Conservation (phyloP, 805 yeast species). For the Candida fluviatilis region DNA sequence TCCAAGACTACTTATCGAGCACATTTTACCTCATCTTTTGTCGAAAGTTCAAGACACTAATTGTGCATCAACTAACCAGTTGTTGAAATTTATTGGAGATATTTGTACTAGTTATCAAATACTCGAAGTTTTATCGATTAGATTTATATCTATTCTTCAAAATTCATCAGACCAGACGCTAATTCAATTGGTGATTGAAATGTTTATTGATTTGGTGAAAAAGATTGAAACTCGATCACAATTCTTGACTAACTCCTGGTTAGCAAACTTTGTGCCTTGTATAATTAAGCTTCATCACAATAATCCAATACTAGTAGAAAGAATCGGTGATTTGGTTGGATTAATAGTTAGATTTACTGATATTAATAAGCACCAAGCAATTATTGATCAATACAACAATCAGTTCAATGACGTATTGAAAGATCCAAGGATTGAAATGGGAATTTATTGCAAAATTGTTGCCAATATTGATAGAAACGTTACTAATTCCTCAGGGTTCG, state of each 20-base stretch:
- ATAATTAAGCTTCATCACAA: constrained; percentile 2
- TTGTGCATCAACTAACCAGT: constrained; percentile 9
- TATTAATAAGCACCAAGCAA: constrained; percentile 39
- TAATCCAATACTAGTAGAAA: constrained; percentile 28
- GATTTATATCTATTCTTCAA: constrained; percentile 24
- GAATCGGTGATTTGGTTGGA: constrained; percentile 39
- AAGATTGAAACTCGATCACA: constrained; percentile 27
- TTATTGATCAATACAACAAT: constrained; percentile 34
- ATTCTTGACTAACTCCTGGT: constrained; percentile 40
- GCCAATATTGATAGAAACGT: constrained; percentile 48
- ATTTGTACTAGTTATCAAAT: constrained; percentile 40
- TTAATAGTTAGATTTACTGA: constrained; percentile 37
- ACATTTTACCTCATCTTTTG: constrained; percentile 24
- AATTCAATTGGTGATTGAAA: constrained; percentile 14
- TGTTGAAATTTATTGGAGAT: constrained; percentile 18
- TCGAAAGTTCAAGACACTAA: constrained; percentile 13
- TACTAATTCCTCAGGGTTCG: constrained; percentile 4
- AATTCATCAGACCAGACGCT: constrained; percentile 6
- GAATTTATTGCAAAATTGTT: constrained; percentile 42
- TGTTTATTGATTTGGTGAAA: constrained; percentile 21
- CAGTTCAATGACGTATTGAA: constrained; percentile 32
- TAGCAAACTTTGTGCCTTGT: constrained; percentile 39
- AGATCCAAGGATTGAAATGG: constrained; percentile 29
- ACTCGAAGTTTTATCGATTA: constrained; percentile 40
- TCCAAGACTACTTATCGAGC: constrained; percentile 16